phyloP scores from a whole-genome alignment of 1,284 basidiomycete genomes.

The Rhodotorula sp. region DNA sequence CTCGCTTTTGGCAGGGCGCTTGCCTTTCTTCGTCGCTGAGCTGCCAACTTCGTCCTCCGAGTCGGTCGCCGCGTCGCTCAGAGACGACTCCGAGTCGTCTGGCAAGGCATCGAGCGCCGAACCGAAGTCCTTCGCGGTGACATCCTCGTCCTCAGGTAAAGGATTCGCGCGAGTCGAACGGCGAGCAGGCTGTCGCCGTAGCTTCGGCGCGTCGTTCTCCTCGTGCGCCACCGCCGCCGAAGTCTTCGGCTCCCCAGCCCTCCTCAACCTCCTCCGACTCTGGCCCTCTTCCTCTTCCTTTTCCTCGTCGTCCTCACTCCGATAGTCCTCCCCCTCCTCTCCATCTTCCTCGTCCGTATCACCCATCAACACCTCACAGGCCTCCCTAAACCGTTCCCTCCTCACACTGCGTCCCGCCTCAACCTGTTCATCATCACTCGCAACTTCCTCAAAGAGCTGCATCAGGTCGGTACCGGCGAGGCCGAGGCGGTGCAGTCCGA shows the following conservation, averaged over 20 bases:
- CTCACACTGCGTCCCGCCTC: slow-evolving; percentile 23
- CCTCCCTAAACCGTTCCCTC: slow-evolving; percentile 30
- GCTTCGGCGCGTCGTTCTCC: neutral
- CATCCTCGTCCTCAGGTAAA: too few relatives aligned
- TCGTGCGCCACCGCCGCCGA: neutral
- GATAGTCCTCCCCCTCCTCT: slow-evolving; percentile 4
- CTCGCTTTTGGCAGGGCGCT: slow-evolving; percentile 5
- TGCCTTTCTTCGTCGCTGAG: slow-evolving; percentile 3
- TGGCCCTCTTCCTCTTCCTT: neutral
- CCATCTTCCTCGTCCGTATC: neutral
- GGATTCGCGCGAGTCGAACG: slow-evolving; percentile 2
- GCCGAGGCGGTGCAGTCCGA: slow-evolving; percentile 10
- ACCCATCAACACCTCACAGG: slow-evolving; percentile 19
- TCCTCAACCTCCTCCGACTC: neutral
- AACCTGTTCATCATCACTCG: slow-evolving; percentile 24
- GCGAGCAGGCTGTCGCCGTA: neutral
- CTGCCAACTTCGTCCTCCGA: neutral
- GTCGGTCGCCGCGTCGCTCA: neutral
- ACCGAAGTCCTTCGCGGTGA: slow-evolving; percentile 1
- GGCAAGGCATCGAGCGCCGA: neutral
- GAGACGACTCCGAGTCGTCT: neutral
- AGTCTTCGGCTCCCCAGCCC: neutral
- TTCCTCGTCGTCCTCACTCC: neutral
- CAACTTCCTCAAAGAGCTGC: slow-evolving; percentile 34
- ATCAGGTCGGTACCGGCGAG: slow-evolving; percentile 23